A percentile compares a stretch with the other conserved stretches of the same genome.
These are phyloP conservation scores for Sporopachydermia lactativora DNA, from an alignment of 805 yeast genomes.

Conservation along the genomic window DNA sequence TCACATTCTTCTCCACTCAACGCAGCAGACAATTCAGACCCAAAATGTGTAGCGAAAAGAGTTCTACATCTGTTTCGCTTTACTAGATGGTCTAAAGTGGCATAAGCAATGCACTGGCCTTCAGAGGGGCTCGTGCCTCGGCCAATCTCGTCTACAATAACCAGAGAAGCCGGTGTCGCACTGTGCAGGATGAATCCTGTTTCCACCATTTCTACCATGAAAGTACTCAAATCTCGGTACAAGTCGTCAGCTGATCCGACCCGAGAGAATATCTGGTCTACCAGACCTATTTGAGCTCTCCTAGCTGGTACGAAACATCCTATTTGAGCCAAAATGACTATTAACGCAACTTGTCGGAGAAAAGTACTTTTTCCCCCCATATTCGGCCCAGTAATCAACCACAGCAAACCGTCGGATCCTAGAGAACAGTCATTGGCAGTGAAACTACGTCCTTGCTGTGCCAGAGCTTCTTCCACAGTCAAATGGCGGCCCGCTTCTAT, in stretches of 20 bases:
- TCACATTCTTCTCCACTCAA: conserved; percentile 20
- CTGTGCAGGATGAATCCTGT: conserved; percentile 53
- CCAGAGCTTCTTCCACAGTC: conserved; percentile 70
- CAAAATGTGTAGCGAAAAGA: conserved; percentile 86
- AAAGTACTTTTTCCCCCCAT: conserved; percentile 81
- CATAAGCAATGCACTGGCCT: conserved; percentile 77
- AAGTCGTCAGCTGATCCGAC: conserved; percentile 74
- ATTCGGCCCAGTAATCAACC: conserved; percentile 81
- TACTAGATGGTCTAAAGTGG: conserved; percentile 45
- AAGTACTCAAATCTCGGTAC: conserved; percentile 68
- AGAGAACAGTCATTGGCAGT: conserved; percentile 29
- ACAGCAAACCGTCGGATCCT: conserved; percentile 18
- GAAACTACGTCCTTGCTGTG: conserved; percentile 32
- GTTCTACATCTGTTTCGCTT: conserved; percentile 48
- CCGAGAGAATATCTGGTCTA: conserved; percentile 68
- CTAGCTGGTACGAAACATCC: conserved; percentile 65
- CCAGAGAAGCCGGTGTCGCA: conserved; percentile 54
- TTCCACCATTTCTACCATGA: conserved; percentile 88
- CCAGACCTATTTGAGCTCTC: conserved; percentile 49
- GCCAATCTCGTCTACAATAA: conserved; percentile 80
- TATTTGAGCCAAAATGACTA: conserved; percentile 56
- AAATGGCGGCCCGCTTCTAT: conserved; percentile 66
- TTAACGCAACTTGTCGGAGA: conserved; percentile 57
- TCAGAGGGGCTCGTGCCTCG: conserved; percentile 79
- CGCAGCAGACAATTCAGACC: conserved; percentile 33